Evolutionary conservation across 352 stramenopile genomes (phyloP).

Genomic region (Phytophthora pinifolia): DNA sequence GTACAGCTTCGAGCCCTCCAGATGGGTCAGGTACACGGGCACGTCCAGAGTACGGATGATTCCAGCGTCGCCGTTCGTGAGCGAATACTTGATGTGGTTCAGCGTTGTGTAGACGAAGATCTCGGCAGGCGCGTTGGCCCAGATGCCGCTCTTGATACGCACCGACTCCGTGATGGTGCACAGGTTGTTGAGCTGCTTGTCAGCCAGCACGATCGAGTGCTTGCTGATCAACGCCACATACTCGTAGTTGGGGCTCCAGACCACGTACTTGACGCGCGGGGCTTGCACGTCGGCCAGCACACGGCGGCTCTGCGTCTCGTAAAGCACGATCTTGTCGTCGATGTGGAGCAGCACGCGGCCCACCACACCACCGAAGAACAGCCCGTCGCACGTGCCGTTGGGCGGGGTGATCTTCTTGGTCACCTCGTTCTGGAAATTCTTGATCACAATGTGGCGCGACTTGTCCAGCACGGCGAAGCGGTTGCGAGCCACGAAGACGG

Average conservation of each 20-base stretch:
- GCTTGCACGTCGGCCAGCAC: constrained; percentile 96
- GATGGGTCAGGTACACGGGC: constrained; percentile 96
- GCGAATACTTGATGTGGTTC: constrained; percentile 94
- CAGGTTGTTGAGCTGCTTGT: constrained; percentile 97
- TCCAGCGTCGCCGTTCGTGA: constrained; percentile 94
- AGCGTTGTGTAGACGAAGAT: constrained; percentile 99
- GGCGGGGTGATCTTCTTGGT: constrained; percentile 97
- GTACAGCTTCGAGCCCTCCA: constrained; percentile 94
- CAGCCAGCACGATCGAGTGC: constrained; percentile 96
- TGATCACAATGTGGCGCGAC: constrained; percentile 96
- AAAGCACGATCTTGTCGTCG: constrained; percentile 98
- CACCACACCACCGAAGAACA: constrained; percentile 97
- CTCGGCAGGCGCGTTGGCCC: constrained; percentile 88
- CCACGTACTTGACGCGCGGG: constrained; percentile 97
- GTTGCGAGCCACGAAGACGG: constrained; percentile 97
- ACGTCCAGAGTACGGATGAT: constrained; percentile 98
- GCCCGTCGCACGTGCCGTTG: constrained; percentile 92
- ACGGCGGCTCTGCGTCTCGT: constrained; percentile 97
- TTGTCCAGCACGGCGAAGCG: constrained; percentile 98
- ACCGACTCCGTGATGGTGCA: constrained; percentile 98
- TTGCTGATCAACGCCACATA: constrained; percentile 98
- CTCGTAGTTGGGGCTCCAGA: constrained; percentile 97
- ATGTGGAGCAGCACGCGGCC: constrained; percentile 96
- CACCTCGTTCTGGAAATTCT: constrained; percentile 99
- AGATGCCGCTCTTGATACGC: constrained; percentile 94